These are phyloP conservation scores for Dothistroma pini DNA, from an alignment of 2,329 filamentous ascomycete species.

Conservation along the genomic window DNA sequence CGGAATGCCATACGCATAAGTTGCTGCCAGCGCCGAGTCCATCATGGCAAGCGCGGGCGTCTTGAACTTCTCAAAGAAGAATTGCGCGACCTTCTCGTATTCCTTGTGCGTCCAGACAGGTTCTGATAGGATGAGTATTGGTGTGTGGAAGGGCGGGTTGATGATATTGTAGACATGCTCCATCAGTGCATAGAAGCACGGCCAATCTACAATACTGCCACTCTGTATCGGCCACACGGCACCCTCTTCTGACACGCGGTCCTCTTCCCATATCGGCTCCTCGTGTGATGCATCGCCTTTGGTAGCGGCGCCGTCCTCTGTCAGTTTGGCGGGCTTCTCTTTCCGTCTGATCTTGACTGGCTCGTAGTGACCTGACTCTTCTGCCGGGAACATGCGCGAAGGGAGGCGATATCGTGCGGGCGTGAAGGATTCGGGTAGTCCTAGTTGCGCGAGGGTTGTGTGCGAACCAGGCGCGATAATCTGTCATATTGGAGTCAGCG, in stretches of 20 bases:
- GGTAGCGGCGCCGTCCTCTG: conserved; percentile 12
- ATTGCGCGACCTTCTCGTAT: conserved; percentile 82
- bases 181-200: conserved; percentile 87
- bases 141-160: conserved; percentile 89
- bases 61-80: conserved; percentile 96
- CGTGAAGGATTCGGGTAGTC: conserved; percentile 84
- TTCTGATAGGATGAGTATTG: conserved; percentile 84
- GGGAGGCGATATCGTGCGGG: conserved; percentile 81
- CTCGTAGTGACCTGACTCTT: conserved; percentile 74
- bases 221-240: conserved; percentile 81
- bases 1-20: conserved; percentile 73
- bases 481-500: conserved; percentile 18
- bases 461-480: conserved; percentile 80
- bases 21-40: conserved; percentile 80
- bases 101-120: conserved; percentile 88
- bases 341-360: conserved; percentile 70
- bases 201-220: conserved; percentile 84
- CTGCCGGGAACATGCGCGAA: conserved; percentile 85
- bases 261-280: conserved; percentile 74
- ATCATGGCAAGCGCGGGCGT: conserved; percentile 88
- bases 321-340: conserved; percentile 24
- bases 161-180: conserved; percentile 87
- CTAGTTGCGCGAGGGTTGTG: conserved; percentile 86
- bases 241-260: conserved; percentile 80
- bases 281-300: conserved; percentile 50